These are phyloP conservation scores for Cucurbita moschata DNA, from an alignment of 306 rosid genomes.

Conservation along the genomic window DNA sequence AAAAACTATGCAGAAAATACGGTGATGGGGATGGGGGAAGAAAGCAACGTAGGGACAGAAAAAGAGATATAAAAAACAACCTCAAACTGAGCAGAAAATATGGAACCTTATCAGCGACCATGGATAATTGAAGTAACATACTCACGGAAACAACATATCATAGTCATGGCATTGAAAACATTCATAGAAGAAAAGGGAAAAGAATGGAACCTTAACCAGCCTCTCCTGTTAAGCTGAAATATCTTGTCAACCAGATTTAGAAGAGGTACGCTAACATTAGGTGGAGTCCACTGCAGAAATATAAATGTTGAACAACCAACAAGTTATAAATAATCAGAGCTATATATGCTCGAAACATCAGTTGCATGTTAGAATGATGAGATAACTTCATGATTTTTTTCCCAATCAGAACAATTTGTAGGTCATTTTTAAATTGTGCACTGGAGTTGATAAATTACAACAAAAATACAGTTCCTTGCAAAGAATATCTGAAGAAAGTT, in stretches of 20 bases:
- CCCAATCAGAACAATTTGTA: background rate
- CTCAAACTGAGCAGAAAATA: background rate
- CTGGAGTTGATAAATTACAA: background rate
- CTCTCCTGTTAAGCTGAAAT: slow-evolving; percentile 95
- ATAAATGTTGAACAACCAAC: slow-evolving; percentile 3
- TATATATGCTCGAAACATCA: background rate
- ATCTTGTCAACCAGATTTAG: slow-evolving; percentile 91
- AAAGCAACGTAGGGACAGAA: background rate
- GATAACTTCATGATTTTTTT: background rate
- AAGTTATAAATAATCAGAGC: background rate
- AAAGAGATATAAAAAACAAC: background rate
- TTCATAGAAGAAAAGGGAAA: slow-evolving; percentile 10
- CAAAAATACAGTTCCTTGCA: background rate
- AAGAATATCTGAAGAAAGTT: background rate
- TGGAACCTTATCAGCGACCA: background rate
- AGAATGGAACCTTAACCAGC: slow-evolving; percentile 79
- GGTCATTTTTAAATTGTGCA: background rate
- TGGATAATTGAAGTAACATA: background rate
- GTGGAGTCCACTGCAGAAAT: slow-evolving; percentile 87
- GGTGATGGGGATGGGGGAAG: background rate
- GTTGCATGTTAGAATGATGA: background rate
- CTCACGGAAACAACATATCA: background rate
- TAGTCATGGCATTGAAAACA: background rate
- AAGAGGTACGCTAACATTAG: slow-evolving; percentile 85
- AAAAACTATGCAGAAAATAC: background rate